Evolutionary conservation across 2,329 filamentous ascomycete species (phyloP).

Genomic region (Stachybotrys echinatus): DNA sequence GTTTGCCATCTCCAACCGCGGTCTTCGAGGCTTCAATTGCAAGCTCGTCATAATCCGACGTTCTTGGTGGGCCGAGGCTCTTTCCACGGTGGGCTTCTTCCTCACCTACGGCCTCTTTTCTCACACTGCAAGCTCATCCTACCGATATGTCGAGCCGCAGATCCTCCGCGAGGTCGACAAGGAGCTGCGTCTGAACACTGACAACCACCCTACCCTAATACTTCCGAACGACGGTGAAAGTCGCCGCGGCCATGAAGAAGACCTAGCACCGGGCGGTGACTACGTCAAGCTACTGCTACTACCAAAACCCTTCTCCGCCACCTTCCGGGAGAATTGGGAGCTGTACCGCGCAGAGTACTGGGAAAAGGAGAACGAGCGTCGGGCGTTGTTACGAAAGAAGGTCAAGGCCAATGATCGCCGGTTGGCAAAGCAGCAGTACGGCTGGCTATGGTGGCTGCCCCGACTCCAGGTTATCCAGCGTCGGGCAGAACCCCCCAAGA

Average conservation of each 20-base stretch:
- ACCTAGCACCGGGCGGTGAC: slow-evolving; percentile 83
- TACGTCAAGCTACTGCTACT: slow-evolving; percentile 86
- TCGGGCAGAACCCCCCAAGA: slow-evolving; percentile 32
- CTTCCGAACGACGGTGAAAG: slow-evolving; percentile 52
- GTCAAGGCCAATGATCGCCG: slow-evolving; percentile 64
- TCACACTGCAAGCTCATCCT: slow-evolving; percentile 61
- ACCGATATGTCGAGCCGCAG: slow-evolving; percentile 69
- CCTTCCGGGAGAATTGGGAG: slow-evolving; percentile 96
- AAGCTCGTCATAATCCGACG: slow-evolving; percentile 88
- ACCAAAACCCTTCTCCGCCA: slow-evolving; percentile 90
- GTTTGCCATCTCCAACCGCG: slow-evolving; percentile 84
- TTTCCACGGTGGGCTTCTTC: slow-evolving; percentile 69
- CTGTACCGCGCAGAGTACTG: slow-evolving; percentile 91
- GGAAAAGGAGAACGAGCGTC: slow-evolving; percentile 91
- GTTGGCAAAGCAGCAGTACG: slow-evolving; percentile 61
- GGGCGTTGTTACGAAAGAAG: slow-evolving; percentile 65
- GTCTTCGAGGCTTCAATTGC: slow-evolving; percentile 87
- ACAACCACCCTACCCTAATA: slow-evolving; percentile 35
- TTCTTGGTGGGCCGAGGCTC: slow-evolving; percentile 72
- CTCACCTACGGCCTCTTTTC: slow-evolving; percentile 72
- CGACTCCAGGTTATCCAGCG: slow-evolving; percentile 43
- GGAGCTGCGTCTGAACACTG: slow-evolving; percentile 44
- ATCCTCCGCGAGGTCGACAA: slow-evolving; percentile 56
- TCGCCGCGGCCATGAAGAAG: slow-evolving; percentile 72
- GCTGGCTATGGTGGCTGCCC: slow-evolving; percentile 84